Evolutionary conservation across 371 early-diverging fungal genomes (phyloP), one percentile per base, ranked within the genome.

Genomic region (Haplosporangium sp.): DNA sequence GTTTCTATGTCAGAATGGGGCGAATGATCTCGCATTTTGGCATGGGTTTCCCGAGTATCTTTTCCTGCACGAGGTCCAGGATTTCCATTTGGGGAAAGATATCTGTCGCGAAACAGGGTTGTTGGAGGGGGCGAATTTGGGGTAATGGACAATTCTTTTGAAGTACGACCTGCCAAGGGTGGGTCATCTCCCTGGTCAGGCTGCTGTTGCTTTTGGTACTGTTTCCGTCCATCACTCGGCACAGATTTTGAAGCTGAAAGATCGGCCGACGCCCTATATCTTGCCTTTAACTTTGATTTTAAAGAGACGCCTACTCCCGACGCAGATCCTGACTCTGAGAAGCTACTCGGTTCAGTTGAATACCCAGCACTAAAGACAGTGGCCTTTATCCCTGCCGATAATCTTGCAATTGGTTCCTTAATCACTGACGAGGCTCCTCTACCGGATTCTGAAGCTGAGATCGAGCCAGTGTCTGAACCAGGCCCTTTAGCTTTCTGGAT

Each of bases 311-410:
- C 61, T 8, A n/a, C n/a, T 38, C 63, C 73, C 6, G 69, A 60
- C 9, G 34, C 53, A 6, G 67, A 69, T 45, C 78, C 78, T 15
- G 78, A 52, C 61, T 77, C 78, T n/a, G 73, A 77, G 0, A 69
- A 65, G n/a, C 73, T 72, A 6, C 73, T 70, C 1, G 78, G 69
- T 8, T 73, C 78, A 5, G 19, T 38, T 17, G 61, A 65, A 40
- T 63, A 52, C 8, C 67, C 67, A 17, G 52, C 44, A 56, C 74
- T 74, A 45, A 79, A 71, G 17, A 77, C 72, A 13, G 63, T 73
- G 2, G 81, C 81, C 61, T 79, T 79, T 45, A 79, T 38, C 38
- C 81, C 74, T 7, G 81, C 81, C 7, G 81, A 79, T 4, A 79
- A 53, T 4, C 81, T 71, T 10, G 72, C 81, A 59, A 79, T 79